phyloP scores from a whole-genome alignment of 1,139 yeast species.

The Suhomyces anneliseae region DNA sequence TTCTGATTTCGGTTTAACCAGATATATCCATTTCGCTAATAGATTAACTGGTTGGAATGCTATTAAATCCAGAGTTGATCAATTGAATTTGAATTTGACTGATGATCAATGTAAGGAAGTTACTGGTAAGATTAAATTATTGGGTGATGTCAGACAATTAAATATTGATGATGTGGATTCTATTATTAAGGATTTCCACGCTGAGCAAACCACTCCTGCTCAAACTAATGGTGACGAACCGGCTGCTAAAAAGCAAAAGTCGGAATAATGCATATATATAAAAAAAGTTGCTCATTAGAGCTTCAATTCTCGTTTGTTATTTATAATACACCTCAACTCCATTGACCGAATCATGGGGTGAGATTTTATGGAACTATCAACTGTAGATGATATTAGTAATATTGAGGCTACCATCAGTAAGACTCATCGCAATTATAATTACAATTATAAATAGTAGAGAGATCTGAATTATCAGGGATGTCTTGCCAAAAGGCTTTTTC shows the following conservation, averaged over 20 bases:
- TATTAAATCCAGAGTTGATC: slow-evolving; percentile 49
- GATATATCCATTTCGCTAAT: slow-evolving; percentile 61
- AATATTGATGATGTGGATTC: slow-evolving; percentile 51
- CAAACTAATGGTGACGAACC: slow-evolving; percentile 29
- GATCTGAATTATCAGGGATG: no score
- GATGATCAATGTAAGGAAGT: slow-evolving; percentile 60
- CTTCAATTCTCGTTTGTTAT: slow-evolving; percentile 9
- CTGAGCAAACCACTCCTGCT: slow-evolving; percentile 28
- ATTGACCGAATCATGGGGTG: no score
- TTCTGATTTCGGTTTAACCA: slow-evolving; percentile 55
- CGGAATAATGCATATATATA: slow-evolving; percentile 19
- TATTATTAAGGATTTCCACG: slow-evolving; percentile 47
- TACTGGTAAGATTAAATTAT: slow-evolving; percentile 52
- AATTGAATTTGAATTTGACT: slow-evolving; percentile 47
- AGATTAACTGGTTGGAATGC: slow-evolving; percentile 60
- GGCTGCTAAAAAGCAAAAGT: slow-evolving; percentile 37
- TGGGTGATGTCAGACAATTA: slow-evolving; percentile 56
- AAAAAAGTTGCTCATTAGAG: slow-evolving; percentile 7
- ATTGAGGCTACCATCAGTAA: no score
- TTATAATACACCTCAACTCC: neutral
- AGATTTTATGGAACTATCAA: no score
- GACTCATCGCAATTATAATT: no score
- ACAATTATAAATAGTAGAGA: no score
- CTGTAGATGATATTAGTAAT: no score
- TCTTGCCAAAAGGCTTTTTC: no score